Percentiles rank a stretch among this genome's conserved stretches.
Evolutionary conservation across 2,329 filamentous ascomycete species (phyloP).

Genomic region (Albophoma yamanashiensis): DNA sequence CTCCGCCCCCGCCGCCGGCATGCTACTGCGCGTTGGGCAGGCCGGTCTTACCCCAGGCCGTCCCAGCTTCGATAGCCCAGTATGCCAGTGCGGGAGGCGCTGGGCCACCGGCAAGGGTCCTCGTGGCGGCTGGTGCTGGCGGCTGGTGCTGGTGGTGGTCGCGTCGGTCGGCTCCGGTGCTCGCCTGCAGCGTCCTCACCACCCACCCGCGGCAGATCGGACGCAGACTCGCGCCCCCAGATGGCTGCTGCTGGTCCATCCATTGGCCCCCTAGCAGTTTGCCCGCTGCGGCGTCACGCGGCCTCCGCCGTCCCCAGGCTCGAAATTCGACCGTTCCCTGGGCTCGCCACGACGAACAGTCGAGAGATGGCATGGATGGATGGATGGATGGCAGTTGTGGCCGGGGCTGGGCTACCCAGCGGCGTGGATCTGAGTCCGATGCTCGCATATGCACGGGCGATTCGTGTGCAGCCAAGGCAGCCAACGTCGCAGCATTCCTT

Average conservation of each 20-base stretch:
- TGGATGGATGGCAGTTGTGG: not conserved
- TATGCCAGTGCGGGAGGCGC: not conserved
- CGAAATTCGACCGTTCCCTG: not conserved
- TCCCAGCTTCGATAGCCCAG: not conserved
- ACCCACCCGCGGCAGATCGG: no score
- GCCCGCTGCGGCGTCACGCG: not conserved
- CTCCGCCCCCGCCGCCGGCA: not conserved
- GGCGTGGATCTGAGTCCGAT: not conserved
- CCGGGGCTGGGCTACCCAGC: not conserved
- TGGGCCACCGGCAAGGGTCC: not conserved
- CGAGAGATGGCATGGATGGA: not conserved
- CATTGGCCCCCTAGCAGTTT: not conserved
- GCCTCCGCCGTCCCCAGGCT: not conserved
- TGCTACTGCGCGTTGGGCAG: not conserved
- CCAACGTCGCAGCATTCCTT: not conserved
- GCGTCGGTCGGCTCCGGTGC: conserved; percentile 2
- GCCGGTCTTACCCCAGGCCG: not conserved
- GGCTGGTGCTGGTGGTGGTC: not conserved
- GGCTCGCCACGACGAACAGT: not conserved
- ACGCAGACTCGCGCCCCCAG: not conserved
- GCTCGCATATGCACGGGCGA: not conserved
- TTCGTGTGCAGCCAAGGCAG: not conserved
- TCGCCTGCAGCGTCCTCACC: not conserved
- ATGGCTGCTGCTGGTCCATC: not conserved
- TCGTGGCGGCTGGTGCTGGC: not conserved